Percentiles rank a stretch among this genome's conserved stretches.
These are phyloP conservation scores for Nepenthes mirabilis DNA, from an alignment of 148 eudicot species.

Conservation along the genomic window DNA sequence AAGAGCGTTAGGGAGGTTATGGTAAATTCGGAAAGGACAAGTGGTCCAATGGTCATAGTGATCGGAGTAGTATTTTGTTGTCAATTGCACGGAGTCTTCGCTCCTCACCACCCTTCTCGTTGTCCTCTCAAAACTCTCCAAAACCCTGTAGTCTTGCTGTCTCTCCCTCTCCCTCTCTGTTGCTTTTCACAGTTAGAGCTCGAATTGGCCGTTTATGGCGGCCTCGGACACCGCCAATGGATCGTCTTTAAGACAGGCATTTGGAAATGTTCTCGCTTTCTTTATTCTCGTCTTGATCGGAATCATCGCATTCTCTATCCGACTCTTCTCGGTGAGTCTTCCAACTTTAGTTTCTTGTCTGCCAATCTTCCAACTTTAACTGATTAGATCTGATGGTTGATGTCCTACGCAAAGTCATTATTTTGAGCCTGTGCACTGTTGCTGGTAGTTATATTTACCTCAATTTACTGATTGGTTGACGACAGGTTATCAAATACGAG, in stretches of 20 bases:
- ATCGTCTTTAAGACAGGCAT: constrained; percentile 52
- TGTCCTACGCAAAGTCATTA: neutral
- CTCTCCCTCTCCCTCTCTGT: constrained; percentile 5
- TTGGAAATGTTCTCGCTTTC: constrained; percentile 67
- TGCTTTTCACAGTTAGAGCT: constrained; percentile 8
- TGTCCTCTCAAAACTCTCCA: neutral
- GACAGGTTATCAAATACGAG: constrained; percentile 86
- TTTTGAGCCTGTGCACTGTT: neutral
- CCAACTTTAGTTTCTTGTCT: constrained; percentile 26
- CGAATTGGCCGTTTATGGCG: constrained; percentile 50
- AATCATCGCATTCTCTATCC: constrained; percentile 88
- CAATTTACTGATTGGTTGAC: neutral
- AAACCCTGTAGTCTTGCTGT: constrained; percentile 5
- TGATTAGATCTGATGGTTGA: constrained; percentile 18
- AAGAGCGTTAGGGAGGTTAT: too few relatives aligned
- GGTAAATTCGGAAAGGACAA: too few relatives aligned
- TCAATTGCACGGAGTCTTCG: neutral
- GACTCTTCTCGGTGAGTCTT: constrained; percentile 61
- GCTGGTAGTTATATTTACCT: neutral
- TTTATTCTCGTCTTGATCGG: constrained; percentile 83
- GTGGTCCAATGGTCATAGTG: too few relatives aligned
- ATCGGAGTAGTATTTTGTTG: too few relatives aligned
- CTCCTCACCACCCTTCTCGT: neutral
- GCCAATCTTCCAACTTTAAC: constrained; percentile 14
- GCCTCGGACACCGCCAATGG: constrained; percentile 35